Percentiles rank a stretch among this genome's conserved stretches.
Conservation (phyloP, 2,329 filamentous ascomycete species). For the Trichoderma polysporum region DNA sequence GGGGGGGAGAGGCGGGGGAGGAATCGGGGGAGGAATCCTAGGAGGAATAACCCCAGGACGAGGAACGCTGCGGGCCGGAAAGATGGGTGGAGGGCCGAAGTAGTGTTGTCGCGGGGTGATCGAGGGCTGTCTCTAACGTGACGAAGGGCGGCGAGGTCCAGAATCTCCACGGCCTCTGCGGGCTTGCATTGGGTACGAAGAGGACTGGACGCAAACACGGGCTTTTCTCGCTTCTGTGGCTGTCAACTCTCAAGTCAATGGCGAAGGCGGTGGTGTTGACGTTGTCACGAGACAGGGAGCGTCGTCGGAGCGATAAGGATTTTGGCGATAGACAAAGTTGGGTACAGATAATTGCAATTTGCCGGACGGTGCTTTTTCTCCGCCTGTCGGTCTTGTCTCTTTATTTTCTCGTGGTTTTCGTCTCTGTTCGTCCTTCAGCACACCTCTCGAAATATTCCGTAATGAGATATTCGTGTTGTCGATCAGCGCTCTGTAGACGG, state of each 20-base stretch:
- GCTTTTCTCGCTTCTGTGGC: not conserved
- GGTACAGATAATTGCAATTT: not conserved
- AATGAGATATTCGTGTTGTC: not conserved
- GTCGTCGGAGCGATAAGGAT: not conserved
- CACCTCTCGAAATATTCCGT: not conserved
- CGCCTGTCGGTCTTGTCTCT: not conserved
- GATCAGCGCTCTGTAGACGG: not conserved
- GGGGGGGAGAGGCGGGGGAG: not conserved
- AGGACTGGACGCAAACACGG: not conserved
- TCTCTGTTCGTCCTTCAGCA: not conserved
- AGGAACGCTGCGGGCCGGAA: not conserved
- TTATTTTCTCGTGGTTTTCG: not conserved
- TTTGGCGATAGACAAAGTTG: not conserved
- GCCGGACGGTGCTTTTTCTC: not conserved
- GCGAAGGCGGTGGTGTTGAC: not conserved
- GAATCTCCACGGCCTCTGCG: constrained; percentile 21
- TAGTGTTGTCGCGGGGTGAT: not conserved
- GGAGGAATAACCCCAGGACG: not conserved
- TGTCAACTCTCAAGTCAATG: not conserved
- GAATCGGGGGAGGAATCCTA: not conserved
- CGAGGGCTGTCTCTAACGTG: constrained; percentile 32
- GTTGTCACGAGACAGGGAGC: not conserved
- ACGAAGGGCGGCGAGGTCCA: constrained; percentile 24
- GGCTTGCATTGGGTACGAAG: constrained; percentile 25
- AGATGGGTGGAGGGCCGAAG: not conserved